Conservation (phyloP, 2,329 filamentous ascomycete species). For the Cryphonectria carpinicola region DNA sequence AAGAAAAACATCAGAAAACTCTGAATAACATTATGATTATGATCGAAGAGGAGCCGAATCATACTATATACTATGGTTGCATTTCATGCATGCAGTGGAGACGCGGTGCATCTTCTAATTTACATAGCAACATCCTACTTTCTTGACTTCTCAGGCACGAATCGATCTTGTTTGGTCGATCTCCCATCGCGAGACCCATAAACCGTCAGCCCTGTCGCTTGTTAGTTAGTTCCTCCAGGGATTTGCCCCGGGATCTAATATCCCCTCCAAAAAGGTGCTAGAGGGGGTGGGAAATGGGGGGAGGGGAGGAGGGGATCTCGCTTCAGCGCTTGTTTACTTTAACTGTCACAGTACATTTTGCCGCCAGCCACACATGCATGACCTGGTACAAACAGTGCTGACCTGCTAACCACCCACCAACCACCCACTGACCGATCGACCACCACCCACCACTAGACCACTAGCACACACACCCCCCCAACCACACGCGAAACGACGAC, state of each 20-base stretch:
- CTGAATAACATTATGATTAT: background rate
- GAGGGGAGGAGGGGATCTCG: background rate
- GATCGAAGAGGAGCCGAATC: too few relatives aligned
- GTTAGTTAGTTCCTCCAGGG: background rate
- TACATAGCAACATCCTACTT: background rate
- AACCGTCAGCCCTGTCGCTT: slow-evolving; percentile 14
- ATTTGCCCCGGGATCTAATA: background rate
- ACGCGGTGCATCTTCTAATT: background rate
- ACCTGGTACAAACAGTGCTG: background rate
- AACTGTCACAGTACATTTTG: background rate
- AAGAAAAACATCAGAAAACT: background rate
- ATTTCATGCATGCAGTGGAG: background rate
- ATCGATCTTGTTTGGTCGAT: background rate
- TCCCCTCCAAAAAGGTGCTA: background rate
- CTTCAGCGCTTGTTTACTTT: background rate
- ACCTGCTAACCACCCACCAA: too few relatives aligned
- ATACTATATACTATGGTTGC: background rate
- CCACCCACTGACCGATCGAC: too few relatives aligned
- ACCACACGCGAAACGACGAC: background rate
- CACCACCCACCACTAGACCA: background rate
- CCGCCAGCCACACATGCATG: background rate
- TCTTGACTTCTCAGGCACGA: background rate
- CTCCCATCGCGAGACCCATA: background rate
- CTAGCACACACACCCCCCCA: background rate
- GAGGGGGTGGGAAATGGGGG: background rate